Evolutionary conservation across 2,329 filamentous ascomycete genomes (phyloP).

Genomic region (Leptographium galeiforme): DNA sequence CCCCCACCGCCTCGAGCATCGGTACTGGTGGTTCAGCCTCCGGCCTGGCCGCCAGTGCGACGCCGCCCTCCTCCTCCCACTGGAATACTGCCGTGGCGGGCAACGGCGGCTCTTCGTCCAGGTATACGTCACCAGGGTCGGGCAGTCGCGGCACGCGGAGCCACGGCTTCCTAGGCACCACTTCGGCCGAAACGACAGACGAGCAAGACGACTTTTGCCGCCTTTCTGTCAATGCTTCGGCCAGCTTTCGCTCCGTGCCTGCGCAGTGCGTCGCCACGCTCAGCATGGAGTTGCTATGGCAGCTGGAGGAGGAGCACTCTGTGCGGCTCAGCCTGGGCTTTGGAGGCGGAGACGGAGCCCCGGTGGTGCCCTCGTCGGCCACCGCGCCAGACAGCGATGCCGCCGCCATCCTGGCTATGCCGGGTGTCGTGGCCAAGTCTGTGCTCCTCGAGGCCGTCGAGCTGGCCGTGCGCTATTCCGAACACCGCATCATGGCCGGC

Average conservation of each 20-base stretch:
- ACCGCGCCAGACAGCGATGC: not conserved
- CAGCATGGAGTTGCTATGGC: conserved; percentile 30
- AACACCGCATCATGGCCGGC: conserved; percentile 8
- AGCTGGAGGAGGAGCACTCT: conserved; percentile 26
- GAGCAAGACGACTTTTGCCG: conserved; percentile 22
- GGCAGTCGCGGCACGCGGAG: not conserved
- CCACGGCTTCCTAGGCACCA: not conserved
- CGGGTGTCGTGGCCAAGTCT: conserved; percentile 8
- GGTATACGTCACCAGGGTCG: not conserved
- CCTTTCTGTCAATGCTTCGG: conserved; percentile 25
- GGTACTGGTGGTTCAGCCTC: not conserved
- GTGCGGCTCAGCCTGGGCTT: conserved; percentile 12
- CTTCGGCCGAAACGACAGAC: conserved; percentile 5
- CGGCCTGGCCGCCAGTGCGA: not conserved
- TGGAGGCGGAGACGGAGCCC: not conserved
- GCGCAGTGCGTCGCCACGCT: conserved; percentile 27
- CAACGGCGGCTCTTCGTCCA: not conserved
- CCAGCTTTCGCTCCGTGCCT: conserved; percentile 28
- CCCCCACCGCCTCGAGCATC: not conserved
- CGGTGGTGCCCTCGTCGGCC: not conserved
- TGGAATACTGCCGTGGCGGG: not conserved
- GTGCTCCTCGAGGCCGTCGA: conserved; percentile 10
- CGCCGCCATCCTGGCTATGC: conserved; percentile 8
- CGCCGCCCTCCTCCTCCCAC: not conserved
- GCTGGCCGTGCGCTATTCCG: conserved; percentile 4